Conservation (phyloP, 805 yeast genomes). For the Cyberlindnera americana region DNA sequence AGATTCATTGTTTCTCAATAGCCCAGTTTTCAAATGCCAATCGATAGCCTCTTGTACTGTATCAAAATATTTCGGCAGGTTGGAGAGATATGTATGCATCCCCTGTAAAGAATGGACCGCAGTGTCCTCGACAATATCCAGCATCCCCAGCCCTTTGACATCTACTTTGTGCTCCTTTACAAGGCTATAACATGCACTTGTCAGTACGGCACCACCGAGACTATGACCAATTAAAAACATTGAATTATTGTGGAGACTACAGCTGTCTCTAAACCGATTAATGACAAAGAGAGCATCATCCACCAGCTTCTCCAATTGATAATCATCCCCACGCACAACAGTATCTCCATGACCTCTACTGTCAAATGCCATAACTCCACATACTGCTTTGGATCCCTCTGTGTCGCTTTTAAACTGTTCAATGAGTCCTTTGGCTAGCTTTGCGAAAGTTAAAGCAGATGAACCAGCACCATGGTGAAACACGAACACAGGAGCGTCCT, state of each 20-base stretch:
- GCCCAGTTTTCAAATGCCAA: constrained; percentile 66
- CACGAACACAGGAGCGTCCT: constrained; percentile 54
- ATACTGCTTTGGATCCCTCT: constrained; percentile 32
- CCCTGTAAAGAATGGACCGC: constrained; percentile 66
- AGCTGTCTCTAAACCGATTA: constrained; percentile 31
- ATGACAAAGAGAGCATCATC: constrained; percentile 56
- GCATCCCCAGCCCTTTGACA: constrained; percentile 66
- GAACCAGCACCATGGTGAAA: constrained; percentile 97
- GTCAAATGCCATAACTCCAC: constrained; percentile 74
- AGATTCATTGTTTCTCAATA: constrained; percentile 54
- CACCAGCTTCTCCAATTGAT: constrained; percentile 47
- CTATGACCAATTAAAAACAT: constrained; percentile 82
- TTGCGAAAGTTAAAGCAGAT: constrained; percentile 71
- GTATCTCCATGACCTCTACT: constrained; percentile 82
- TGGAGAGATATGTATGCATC: constrained; percentile 63
- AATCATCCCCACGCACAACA: constrained; percentile 27
- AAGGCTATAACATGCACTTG: constrained; percentile 42
- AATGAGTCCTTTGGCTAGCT: constrained; percentile 37
- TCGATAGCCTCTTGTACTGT: constrained; percentile 59
- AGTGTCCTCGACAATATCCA: constrained; percentile 94
- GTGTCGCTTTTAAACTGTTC: constrained; percentile 20
- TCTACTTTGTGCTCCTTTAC: constrained; percentile 13
- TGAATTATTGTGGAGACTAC: constrained; percentile 23
- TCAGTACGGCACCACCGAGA: constrained; percentile 83
- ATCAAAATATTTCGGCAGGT: constrained; percentile 61